phyloP scores from a whole-genome alignment of 192 early-diverging fungal species.

The Chytriomyces hyalinus region DNA sequence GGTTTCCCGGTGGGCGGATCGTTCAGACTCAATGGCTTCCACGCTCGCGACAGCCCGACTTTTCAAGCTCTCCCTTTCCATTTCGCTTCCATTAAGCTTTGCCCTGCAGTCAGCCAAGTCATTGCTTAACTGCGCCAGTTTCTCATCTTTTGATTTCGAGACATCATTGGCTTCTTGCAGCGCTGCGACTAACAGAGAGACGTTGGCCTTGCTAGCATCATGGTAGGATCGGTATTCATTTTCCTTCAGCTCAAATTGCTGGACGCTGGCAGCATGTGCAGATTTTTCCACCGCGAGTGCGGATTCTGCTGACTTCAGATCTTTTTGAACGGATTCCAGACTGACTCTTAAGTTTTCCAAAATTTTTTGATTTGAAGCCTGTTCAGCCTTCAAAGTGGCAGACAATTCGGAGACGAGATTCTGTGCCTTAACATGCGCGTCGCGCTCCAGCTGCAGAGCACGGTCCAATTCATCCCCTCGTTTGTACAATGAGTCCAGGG shows the following conservation, averaged over 20 bases:
- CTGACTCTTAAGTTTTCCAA: background rate
- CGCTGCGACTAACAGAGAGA: background rate
- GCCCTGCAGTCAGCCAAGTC: background rate
- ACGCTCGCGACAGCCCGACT: background rate
- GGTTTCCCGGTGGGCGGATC: background rate
- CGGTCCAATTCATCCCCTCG: background rate
- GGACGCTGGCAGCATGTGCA: background rate
- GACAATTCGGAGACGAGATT: background rate
- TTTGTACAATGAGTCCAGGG: background rate
- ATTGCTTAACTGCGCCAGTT: background rate
- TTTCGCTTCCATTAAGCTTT: background rate
- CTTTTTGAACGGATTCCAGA: background rate
- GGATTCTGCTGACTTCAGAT: background rate
- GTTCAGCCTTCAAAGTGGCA: background rate
- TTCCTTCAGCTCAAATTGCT: background rate
- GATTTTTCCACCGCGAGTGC: background rate
- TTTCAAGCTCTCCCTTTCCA: constrained; percentile 13
- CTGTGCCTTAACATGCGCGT: background rate
- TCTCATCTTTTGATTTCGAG: constrained; percentile 1
- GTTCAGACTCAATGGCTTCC: background rate
- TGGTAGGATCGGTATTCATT: constrained; percentile 8
- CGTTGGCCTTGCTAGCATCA: background rate
- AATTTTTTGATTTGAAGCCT: background rate
- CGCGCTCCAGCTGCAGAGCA: background rate
- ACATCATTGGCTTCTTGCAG: background rate